Evolutionary conservation across 1,139 yeast species (phyloP).

Genomic region (Pichia sp.): DNA sequence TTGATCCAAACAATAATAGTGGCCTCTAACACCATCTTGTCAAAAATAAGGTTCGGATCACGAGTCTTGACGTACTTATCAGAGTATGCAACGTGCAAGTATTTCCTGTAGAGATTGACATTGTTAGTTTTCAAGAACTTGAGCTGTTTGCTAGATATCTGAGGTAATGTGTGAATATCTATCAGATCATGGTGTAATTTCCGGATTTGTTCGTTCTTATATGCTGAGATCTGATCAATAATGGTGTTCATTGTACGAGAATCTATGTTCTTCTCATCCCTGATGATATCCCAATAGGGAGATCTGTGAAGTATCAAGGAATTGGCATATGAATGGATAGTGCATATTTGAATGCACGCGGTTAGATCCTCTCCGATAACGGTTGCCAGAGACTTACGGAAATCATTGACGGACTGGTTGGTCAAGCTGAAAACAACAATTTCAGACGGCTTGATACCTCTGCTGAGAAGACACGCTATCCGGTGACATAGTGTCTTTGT

Average conservation of each 20-base stretch:
- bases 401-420: constrained; percentile 56
- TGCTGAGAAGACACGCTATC: constrained; percentile 41
- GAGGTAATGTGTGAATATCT: not conserved
- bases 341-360: constrained; percentile 36
- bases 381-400: constrained; percentile 33
- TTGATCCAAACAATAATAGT: constrained; percentile 2
- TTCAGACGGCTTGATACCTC: constrained; percentile 39
- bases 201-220: not conserved
- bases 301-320: constrained; percentile 38
- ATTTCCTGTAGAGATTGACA: constrained; percentile 3
- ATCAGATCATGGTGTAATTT: not conserved
- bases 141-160: not conserved
- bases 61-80: not conserved
- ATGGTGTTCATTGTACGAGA: constrained; percentile 1
- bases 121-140: not conserved
- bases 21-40: constrained; percentile 14
- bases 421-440: constrained; percentile 64
- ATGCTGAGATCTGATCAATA: not conserved
- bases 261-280: constrained; percentile 12
- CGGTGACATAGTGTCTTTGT: constrained; percentile 55
- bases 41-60: constrained; percentile 12
- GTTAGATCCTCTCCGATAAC: constrained; percentile 33
- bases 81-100: constrained; percentile 1
- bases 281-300: constrained; percentile 33
- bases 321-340: constrained; percentile 57